Evolutionary conservation across 306 rosid genomes (phyloP).

Genomic region (Cicer arietinum): DNA sequence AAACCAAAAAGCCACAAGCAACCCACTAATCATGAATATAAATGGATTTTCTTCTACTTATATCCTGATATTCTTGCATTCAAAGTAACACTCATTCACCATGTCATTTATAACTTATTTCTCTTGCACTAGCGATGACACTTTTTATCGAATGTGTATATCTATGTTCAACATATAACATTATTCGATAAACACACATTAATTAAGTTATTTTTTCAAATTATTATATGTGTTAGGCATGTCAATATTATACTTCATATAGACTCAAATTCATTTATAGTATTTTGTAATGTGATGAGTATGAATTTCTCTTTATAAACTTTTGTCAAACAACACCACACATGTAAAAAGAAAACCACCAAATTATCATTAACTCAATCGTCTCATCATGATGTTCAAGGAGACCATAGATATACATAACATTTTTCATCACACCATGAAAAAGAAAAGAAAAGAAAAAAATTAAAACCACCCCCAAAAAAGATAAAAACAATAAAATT

Average conservation of each 20-base stretch:
- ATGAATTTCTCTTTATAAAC: too few species aligned
- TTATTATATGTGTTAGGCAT: too few species aligned
- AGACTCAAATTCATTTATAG: too few species aligned
- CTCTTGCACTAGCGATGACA: too few species aligned
- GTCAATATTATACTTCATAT: too few species aligned
- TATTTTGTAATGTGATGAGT: too few species aligned
- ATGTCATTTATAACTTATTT: background rate
- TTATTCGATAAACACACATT: too few species aligned
- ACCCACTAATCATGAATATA: background rate
- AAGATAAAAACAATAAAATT: conserved; percentile 1
- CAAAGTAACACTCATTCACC: background rate
- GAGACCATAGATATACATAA: conserved; percentile 35
- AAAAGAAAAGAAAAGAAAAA: too few species aligned
- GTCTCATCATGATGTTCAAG: conserved; percentile 45
- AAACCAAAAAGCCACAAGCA: background rate
- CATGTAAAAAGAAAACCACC: conserved; percentile 45
- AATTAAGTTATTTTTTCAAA: too few species aligned
- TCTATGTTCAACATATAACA: too few species aligned
- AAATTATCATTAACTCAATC: conserved; percentile 58
- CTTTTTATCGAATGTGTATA: too few species aligned
- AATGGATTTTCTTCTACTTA: background rate
- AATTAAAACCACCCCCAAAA: conserved; percentile 45
- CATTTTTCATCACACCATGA: conserved; percentile 49
- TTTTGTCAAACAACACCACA: conserved; percentile 3
- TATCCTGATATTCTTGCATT: background rate